Conservation (phyloP, 2,329 filamentous ascomycete species). For the Massarina eburnea region DNA sequence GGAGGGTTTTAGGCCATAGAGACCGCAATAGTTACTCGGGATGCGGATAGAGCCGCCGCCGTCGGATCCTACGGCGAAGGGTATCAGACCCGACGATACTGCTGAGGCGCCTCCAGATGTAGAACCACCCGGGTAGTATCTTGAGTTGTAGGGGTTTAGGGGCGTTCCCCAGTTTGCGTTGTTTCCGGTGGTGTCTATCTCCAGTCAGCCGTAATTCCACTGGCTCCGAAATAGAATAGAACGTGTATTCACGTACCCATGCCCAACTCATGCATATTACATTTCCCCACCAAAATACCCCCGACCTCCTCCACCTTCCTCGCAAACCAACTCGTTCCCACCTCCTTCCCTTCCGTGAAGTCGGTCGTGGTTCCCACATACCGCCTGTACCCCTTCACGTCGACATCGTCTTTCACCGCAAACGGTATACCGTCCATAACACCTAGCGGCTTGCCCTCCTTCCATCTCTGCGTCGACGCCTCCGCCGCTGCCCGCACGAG, state of each 20-base stretch:
- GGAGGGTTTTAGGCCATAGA: slow-evolving; percentile 79
- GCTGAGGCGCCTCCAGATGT: slow-evolving; percentile 76
- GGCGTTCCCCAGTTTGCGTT: slow-evolving; percentile 76
- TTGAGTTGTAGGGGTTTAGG: slow-evolving; percentile 72
- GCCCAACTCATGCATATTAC: slow-evolving; percentile 79
- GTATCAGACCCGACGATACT: slow-evolving; percentile 69
- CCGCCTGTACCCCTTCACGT: slow-evolving; percentile 69
- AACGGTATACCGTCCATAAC: slow-evolving; percentile 81
- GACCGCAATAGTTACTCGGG: slow-evolving; percentile 73
- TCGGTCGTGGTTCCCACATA: slow-evolving; percentile 66
- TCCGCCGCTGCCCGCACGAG: slow-evolving; percentile 67
- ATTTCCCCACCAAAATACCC: slow-evolving; percentile 73
- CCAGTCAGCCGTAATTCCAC: slow-evolving; percentile 1
- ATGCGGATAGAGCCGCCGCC: slow-evolving; percentile 76
- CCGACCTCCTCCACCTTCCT: slow-evolving; percentile 72
- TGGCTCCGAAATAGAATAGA: background rate
- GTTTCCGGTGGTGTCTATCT: slow-evolving; percentile 74
- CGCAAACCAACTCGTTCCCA: slow-evolving; percentile 69
- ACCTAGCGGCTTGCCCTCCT: slow-evolving; percentile 64
- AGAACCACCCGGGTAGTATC: slow-evolving; percentile 80
- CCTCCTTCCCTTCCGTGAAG: slow-evolving; percentile 50
- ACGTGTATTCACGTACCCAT: slow-evolving; percentile 52
- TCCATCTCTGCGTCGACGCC: slow-evolving; percentile 73
- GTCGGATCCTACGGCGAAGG: slow-evolving; percentile 71
- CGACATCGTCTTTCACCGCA: slow-evolving; percentile 79